A percentile compares a stretch with the other conserved stretches of the same genome.
Conservation (phyloP, 257 asterid species). For the Salvia hispanica region DNA sequence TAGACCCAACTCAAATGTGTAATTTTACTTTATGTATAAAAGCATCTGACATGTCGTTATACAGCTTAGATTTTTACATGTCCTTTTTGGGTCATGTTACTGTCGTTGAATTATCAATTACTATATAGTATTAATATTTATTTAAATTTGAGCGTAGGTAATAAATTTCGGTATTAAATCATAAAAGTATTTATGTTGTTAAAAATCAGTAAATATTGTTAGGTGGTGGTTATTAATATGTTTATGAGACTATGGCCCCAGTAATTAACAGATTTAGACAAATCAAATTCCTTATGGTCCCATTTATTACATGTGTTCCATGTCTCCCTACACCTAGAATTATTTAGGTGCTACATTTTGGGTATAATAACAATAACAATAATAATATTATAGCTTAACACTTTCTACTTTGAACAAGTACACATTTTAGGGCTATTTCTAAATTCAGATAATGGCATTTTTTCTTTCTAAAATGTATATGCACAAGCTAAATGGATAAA, state of each 20-base stretch:
- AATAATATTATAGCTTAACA: not conserved
- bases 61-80: too few species aligned
- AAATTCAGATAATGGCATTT: not conserved
- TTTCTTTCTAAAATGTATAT: too few species aligned
- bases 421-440: too few species aligned
- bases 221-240: conserved; percentile 29
- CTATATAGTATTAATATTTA: too few species aligned
- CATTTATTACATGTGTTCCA: not conserved
- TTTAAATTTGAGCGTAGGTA: too few species aligned
- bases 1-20: too few species aligned
- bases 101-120: too few species aligned
- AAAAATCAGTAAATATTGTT: conserved; percentile 31
- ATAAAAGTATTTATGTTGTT: conserved; percentile 13
- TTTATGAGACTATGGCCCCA: conserved; percentile 35
- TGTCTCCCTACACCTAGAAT: not conserved
- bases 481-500: not conserved
- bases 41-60: too few species aligned
- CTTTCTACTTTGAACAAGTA: too few species aligned
- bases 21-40: too few species aligned
- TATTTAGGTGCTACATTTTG: not conserved
- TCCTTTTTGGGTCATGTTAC: too few species aligned
- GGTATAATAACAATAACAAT: not conserved
- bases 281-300: conserved; percentile 12
- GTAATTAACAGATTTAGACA: conserved; percentile 1
- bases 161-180: not conserved